Base-by-base conservation (phyloP, 2,329 filamentous ascomycete genomes). In the Verticillium nubilum region DNA sequence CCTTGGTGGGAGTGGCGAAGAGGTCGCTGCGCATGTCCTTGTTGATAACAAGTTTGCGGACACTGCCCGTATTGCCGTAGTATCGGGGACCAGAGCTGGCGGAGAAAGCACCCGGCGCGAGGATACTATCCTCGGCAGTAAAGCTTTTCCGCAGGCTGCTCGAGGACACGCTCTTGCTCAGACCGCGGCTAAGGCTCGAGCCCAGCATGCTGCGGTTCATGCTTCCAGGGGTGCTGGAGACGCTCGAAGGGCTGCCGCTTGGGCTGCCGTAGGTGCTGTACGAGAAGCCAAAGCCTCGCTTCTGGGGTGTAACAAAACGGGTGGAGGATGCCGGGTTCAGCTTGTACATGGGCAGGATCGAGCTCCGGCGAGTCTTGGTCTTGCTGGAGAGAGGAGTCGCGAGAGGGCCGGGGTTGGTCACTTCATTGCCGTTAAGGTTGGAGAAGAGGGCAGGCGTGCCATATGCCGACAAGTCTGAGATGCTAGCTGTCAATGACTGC, bases 41-140 rank as follows among this genome's bases (percentile, higher is more conserved):
- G 74, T 97, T 96, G 71, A 99, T 97, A 58, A 93, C 89, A 59
- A 99, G 83, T 73, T 92, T 93, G 78, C 97, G 97, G 66, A 97
- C 85, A 70, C 84, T 91, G 52, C 86, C 85, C 55, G 82, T 83
- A 69, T 81, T 86, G n/a, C 85, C 83, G 57, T 87, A 88, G 66
- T 86, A 83, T 60, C 88, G 85, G 35, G 83, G 80, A 60, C 80
- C 81, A 19, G 83, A 78, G 68, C 84, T 88, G 27, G 88, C 81
- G 2, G 91, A 90, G 72, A 97, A 93, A 2, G 92, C 92, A 37
- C 91, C 91, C 0, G 93, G 92, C 1, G 90, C 85, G 28, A 97
- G 80, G 59, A 97, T 89, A 72, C 91, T 96, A 64, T 96, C 91
- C 59, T 96, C 91, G 0, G 88, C 82, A 60, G 88, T 91, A 72